Evolutionary conservation across 495 filamentous ascomycete genomes (phyloP), one percentile per base, ranked within the genome.

Genomic region (Lepraria neglecta): DNA sequence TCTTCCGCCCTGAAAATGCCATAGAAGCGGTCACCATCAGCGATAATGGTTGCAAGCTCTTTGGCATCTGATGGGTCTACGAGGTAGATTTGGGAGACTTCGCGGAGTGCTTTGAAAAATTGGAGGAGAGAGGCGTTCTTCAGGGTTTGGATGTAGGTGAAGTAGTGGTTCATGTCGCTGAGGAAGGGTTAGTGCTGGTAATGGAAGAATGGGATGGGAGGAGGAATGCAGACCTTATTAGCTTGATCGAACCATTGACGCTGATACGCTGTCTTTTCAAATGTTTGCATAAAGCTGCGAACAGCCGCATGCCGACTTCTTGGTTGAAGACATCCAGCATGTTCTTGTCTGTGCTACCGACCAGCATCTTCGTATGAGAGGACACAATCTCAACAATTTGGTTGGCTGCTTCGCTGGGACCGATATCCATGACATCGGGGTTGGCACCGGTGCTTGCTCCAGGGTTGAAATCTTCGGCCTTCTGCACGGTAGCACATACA

Each of bases 251-350:
- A 58, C 94, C 94, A 59, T 91, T 88, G 17, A 90, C 87, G 67
- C 85, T 90, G 73, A 99, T 84, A 62, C 94, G 84, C 73, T 97
- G 94, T 45, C 95, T 85, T 76, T 97, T 97, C 58, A 99, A 81
- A 74, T 99, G 95, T 72, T 99, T 97, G 78, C 92, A 96, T 42
- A 97, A 73, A 15, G 87, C 88, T 0, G 86, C 83, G 73, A 97
- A 97, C 19, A 97, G 81, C 19, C 95, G 86, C 44, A 97, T 79
- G 2, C 94, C 95, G 31, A 97, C 92, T 76, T 99, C 94, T 75
- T 95, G 91, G 72, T 95, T 96, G 77, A 99, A 99, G 21, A 97
- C 94, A 68, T 99, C 94, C 21, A 99, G 84, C 78, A 96, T 91
- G 68, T 87, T 92, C 75, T 97, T 97, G 70, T 99, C 94, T 3